phyloP scores from a whole-genome alignment of 2,329 filamentous ascomycete genomes.

The Colletotrichum sojae region DNA sequence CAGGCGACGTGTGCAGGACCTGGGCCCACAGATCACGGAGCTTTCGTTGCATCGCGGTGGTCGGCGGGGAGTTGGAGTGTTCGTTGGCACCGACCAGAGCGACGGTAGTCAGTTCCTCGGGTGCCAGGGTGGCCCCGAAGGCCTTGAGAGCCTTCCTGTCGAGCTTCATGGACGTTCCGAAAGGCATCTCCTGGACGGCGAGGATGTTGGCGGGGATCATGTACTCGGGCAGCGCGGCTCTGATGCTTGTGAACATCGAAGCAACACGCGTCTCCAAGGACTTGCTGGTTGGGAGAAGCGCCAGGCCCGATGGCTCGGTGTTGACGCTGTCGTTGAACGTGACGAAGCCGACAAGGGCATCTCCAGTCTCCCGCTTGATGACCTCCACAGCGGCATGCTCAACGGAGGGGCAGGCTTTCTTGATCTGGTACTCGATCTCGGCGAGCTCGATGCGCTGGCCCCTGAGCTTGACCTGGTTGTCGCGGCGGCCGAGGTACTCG shows the following conservation, averaged over 20 bases:
- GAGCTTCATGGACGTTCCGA: too few species aligned
- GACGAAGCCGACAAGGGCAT: neutral
- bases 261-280: neutral
- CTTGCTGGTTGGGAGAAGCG: neutral
- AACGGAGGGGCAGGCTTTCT: constrained; percentile 28
- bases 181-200: neutral
- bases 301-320: neutral
- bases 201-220: neutral
- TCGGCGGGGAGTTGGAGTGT: too few species aligned
- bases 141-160: too few species aligned
- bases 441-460: constrained; percentile 48
- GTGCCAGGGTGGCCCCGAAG: neutral
- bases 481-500: constrained; percentile 47
- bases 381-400: constrained; percentile 2
- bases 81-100: too few species aligned
- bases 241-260: too few species aligned
- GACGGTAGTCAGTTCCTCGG: too few species aligned
- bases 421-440: constrained; percentile 45
- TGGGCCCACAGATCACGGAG: neutral
- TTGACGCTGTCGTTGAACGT: too few species aligned
- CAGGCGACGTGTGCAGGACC: too few species aligned
- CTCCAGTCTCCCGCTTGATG: neutral
- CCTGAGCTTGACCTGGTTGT: constrained; percentile 49
- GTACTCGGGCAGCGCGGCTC: neutral
- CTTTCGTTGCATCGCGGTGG: neutral